Conservation (phyloP, 2,329 filamentous ascomycete species). For the Calonectria hawksworthii region DNA sequence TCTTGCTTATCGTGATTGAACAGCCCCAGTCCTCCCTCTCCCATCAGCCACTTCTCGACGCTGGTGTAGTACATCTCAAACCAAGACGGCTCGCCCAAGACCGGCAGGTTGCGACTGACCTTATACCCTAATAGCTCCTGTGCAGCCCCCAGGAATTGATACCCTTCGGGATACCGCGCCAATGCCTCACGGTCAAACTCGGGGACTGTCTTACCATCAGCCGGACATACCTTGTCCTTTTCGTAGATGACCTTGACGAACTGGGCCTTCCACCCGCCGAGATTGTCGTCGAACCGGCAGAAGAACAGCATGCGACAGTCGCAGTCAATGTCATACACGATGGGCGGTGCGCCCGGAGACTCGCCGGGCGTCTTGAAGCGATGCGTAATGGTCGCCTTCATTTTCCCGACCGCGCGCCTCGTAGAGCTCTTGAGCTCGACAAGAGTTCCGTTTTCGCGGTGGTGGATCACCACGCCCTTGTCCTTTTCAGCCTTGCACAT, state of each 20-base stretch:
- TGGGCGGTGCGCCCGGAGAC: not conserved
- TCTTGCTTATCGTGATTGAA: not conserved
- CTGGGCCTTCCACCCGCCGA: constrained; percentile 11
- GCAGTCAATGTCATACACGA: constrained; percentile 3
- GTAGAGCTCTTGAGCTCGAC: not conserved
- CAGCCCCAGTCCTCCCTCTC: not conserved
- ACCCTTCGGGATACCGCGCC: not conserved
- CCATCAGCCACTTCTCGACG: not conserved
- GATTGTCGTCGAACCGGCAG: not conserved
- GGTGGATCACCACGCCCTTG: not conserved
- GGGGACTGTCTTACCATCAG: not conserved
- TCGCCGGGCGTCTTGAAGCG: not conserved
- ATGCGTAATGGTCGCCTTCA: constrained; percentile 12
- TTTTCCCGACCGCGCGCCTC: constrained; percentile 4
- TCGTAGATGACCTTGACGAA: constrained; percentile 1
- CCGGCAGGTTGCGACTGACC: not conserved
- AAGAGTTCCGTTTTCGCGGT: constrained; percentile 1
- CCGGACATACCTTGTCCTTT: not conserved
- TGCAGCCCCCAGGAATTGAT: not conserved
- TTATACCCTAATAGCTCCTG: not conserved
- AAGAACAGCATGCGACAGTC: constrained; percentile 15
- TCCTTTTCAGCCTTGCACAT: constrained; percentile 1
- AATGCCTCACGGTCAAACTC: not conserved
- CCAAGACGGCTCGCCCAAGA: not conserved
- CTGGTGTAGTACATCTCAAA: constrained; percentile 4